phyloP scores from a whole-genome alignment of 208 protist species.

The Acanthamoeba sp. region DNA sequence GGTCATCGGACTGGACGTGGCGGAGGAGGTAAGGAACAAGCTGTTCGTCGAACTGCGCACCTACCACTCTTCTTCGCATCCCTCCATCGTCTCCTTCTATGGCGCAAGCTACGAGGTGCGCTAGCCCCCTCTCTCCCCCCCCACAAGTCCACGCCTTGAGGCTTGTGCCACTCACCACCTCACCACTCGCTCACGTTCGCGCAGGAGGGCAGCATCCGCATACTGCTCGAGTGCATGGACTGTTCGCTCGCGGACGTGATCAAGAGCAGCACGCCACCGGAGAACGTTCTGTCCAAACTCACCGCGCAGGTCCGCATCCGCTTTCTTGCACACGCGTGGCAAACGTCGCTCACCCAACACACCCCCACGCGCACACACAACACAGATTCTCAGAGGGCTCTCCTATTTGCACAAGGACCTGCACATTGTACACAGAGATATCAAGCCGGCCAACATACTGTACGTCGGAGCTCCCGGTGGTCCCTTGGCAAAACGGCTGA shows the following conservation, averaged over 20 bases:
- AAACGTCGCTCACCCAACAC: not conserved
- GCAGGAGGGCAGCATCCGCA: constrained; percentile 58
- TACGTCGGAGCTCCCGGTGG: too few species aligned
- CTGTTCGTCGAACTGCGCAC: constrained; percentile 84
- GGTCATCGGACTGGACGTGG: not conserved
- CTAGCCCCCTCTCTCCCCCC: too few species aligned
- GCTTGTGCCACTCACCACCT: too few species aligned
- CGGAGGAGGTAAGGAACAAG: constrained; percentile 62
- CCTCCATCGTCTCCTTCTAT: constrained; percentile 82
- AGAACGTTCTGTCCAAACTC: constrained; percentile 75
- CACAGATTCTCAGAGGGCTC: constrained; percentile 69
- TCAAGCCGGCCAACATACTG: constrained; percentile 80
- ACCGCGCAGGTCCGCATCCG: constrained; percentile 75
- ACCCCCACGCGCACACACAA: not conserved
- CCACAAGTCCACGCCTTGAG: too few species aligned
- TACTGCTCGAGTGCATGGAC: constrained; percentile 80
- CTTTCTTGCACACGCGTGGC: not conserved
- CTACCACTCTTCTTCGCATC: constrained; percentile 75
- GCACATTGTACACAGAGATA: constrained; percentile 84
- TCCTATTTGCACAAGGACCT: constrained; percentile 80
- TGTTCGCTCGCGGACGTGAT: constrained; percentile 80
- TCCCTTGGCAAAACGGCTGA: too few species aligned
- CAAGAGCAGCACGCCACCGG: constrained; percentile 62
- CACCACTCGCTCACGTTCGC: not conserved
- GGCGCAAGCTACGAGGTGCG: constrained; percentile 75